A percentile compares a stretch with the other conserved stretches of the same genome.
phyloP scores from a whole-genome alignment of 106 monocot genomes.

The Apostasia shenzhenica region DNA sequence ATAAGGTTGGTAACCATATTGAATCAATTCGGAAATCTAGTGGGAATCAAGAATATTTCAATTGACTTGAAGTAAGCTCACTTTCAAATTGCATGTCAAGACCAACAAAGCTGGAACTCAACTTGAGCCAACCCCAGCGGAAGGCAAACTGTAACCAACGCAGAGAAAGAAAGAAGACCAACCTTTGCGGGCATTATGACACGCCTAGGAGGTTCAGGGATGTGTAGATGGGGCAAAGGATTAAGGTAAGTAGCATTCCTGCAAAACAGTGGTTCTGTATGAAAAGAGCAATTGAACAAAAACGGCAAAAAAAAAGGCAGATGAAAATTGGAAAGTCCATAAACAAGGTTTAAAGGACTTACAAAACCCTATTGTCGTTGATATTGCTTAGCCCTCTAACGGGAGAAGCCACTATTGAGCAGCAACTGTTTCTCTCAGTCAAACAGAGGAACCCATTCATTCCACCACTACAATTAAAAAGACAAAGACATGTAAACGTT shows the following conservation, averaged over 20 bases:
- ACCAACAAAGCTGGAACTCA: too few relatives aligned
- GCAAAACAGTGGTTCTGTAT: constrained; percentile 22
- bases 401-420: constrained; percentile 21
- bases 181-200: constrained; percentile 79
- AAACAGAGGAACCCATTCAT: constrained; percentile 89
- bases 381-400: constrained; percentile 47
- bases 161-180: constrained; percentile 5
- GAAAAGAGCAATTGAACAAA: constrained; percentile 10
- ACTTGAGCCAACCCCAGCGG: too few relatives aligned
- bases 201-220: constrained; percentile 82
- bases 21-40: too few relatives aligned
- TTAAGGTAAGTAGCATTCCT: constrained; percentile 88
- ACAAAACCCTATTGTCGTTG: constrained; percentile 65
- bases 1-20: too few relatives aligned
- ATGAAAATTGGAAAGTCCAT: neutral
- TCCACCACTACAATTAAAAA: constrained; percentile 48
- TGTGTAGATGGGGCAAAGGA: constrained; percentile 60
- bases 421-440: constrained; percentile 50
- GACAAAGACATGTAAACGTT: constrained; percentile 2
- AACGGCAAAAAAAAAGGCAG: neutral
- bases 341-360: constrained; percentile 13
- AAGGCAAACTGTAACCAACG: neutral
- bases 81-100: too few relatives aligned
- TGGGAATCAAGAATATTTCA: too few relatives aligned
- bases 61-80: too few relatives aligned